These are phyloP conservation scores for Leucosporidium creatinivorum DNA, from an alignment of 768 basidiomycete species.

Conservation along the genomic window DNA sequence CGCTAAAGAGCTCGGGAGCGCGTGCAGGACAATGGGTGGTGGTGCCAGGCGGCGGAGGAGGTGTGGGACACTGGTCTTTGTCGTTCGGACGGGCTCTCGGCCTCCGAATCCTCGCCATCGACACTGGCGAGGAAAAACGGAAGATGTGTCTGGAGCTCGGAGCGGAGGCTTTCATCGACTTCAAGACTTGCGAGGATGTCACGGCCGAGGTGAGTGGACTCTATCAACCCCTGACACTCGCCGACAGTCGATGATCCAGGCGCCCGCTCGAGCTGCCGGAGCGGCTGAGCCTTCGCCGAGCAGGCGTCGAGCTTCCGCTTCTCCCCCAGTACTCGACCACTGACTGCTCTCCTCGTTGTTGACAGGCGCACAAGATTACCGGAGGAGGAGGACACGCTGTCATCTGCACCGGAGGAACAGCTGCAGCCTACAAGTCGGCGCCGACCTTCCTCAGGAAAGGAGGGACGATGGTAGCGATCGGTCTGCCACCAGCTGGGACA, in stretches of 20 bases:
- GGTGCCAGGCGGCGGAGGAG: constrained; percentile 58
- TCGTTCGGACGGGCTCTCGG: constrained; percentile 74
- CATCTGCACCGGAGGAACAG: constrained; percentile 41
- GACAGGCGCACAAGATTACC: constrained; percentile 46
- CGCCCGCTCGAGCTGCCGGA: too few species aligned
- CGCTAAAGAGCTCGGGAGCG: constrained; percentile 60
- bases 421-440: constrained; percentile 40
- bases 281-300: too few species aligned
- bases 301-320: too few species aligned
- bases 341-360: too few species aligned
- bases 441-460: constrained; percentile 62
- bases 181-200: constrained; percentile 58
- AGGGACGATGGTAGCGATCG: constrained; percentile 67
- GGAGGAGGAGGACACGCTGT: constrained; percentile 58
- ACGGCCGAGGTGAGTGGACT: constrained; percentile 55
- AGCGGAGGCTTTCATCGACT: constrained; percentile 64
- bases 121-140: constrained; percentile 66
- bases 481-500: constrained; percentile 50
- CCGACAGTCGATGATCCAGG: too few species aligned
- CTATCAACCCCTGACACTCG: too few species aligned
- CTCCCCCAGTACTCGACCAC: too few species aligned
- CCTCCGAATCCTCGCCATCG: constrained; percentile 68
- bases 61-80: constrained; percentile 46
- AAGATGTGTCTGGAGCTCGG: constrained; percentile 57
- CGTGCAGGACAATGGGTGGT: constrained; percentile 53